Conservation (phyloP, 805 yeast genomes). For the Schwanniomyces sp. region DNA sequence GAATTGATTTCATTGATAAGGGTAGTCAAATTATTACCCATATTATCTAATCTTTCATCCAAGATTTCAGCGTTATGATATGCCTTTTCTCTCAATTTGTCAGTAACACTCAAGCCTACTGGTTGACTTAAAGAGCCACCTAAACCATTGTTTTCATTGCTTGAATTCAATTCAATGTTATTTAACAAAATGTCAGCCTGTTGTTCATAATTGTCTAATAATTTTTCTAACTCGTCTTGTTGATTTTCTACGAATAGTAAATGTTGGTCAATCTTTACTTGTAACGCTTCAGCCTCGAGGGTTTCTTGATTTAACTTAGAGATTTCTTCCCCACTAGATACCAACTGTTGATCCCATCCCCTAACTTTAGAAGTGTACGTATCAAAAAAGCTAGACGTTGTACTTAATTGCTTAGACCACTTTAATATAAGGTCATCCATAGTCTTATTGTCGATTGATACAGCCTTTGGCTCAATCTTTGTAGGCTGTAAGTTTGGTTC, state of each 20-base stretch:
- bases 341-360: slow-evolving; percentile 83
- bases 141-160: slow-evolving; percentile 6
- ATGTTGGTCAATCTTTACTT: slow-evolving; percentile 82
- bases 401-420: slow-evolving; percentile 86
- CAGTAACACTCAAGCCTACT: slow-evolving; percentile 53
- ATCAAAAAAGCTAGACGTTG: slow-evolving; percentile 72
- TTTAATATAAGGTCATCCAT: slow-evolving; percentile 88
- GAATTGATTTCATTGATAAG: slow-evolving; percentile 80
- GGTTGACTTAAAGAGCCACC: slow-evolving; percentile 4
- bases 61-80: slow-evolving; percentile 83
- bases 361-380: slow-evolving; percentile 71
- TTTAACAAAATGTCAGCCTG: slow-evolving; percentile 57
- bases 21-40: slow-evolving; percentile 75
- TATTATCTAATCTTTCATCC: slow-evolving; percentile 74
- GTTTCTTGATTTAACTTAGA: slow-evolving; percentile 75
- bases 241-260: slow-evolving; percentile 84
- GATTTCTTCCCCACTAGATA: slow-evolving; percentile 83
- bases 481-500: slow-evolving; percentile 45
- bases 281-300: slow-evolving; percentile 79
- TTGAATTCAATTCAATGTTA: slow-evolving; percentile 32
- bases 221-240: slow-evolving; percentile 84
- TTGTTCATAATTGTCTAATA: slow-evolving; percentile 79
- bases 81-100: slow-evolving; percentile 86
- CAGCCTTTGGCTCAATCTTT: slow-evolving; percentile 61
- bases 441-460: slow-evolving; percentile 85